phyloP scores from a whole-genome alignment of 2,329 filamentous ascomycete species.

The Colletotrichum paranaense region DNA sequence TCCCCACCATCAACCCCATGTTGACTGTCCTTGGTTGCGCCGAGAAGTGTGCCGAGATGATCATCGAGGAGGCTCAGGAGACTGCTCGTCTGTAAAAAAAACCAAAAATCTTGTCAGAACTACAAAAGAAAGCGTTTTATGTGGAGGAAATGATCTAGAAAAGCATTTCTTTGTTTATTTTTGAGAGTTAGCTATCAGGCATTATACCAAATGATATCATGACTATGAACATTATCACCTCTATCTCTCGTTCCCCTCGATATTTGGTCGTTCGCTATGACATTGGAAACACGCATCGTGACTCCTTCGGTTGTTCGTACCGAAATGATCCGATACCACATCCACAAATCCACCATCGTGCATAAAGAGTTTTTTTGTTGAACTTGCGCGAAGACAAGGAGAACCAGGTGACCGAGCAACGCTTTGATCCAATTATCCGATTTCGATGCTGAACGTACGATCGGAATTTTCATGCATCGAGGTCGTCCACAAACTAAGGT shows the following conservation, averaged over 20 bases:
- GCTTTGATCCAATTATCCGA: not conserved
- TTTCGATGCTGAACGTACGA: not conserved
- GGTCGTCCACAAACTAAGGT: not conserved
- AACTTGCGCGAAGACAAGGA: not conserved
- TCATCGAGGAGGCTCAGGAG: conserved; percentile 71
- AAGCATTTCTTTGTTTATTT: conserved; percentile 27
- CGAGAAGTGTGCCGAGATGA: conserved; percentile 86
- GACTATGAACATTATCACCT: conserved; percentile 2
- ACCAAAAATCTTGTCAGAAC: not conserved
- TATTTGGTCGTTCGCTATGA: not conserved
- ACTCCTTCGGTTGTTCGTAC: not conserved
- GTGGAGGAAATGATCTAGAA: conserved; percentile 7
- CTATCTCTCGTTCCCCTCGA: not conserved
- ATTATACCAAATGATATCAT: conserved; percentile 36
- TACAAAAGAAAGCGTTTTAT: not conserved
- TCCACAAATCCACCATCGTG: not conserved
- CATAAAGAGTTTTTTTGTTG: not conserved
- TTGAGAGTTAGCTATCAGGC: conserved; percentile 31
- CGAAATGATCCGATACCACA: not conserved
- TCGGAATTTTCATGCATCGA: not conserved
- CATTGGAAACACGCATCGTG: too few species aligned
- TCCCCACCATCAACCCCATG: conserved; percentile 91
- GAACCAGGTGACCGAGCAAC: not conserved
- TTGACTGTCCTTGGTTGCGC: conserved; percentile 86
- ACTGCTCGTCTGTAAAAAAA: conserved; percentile 31